Base-by-base conservation (phyloP, 2,329 filamentous ascomycete species). In the Curvularia sp. region DNA sequence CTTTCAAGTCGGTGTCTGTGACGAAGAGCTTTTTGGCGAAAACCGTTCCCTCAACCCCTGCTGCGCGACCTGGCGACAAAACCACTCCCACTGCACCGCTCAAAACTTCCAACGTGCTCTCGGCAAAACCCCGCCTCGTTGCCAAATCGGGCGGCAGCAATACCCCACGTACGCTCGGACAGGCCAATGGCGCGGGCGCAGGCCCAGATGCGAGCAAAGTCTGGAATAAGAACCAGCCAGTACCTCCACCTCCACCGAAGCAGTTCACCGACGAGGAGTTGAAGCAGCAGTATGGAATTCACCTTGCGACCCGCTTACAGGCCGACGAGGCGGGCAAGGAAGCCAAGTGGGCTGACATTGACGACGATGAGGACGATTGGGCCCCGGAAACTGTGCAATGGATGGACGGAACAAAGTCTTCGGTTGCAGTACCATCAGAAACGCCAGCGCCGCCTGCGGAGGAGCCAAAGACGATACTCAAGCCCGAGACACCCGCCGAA, bases 171-270 rank as follows among this genome's bases (percentile, higher is more conserved):
- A 66, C 81, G 24, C 75, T 83, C 55, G 76, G 78, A 54, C 88
- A 87, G 69, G 85, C 86, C 60, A 84, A 85, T 51, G 88, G 88
- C 62, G 70, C 84, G 33, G 82, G 84, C 18, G 73, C 84, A 60
- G 87, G 86, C 26, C 89, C 91, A 13, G 90, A 93, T 75, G 84
- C 86, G 30, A 90, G 82, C 75, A 89, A 85, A 53, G 91, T 96
- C 41, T 96, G 92, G 92, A 96, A 95, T 80, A 93, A 93, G 79
- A 96, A 95, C 75, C 85, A 89, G 81, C 90, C 91, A 89, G 85
- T 83, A 6, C 84, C 88, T 53, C 84, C 85, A 6, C 87, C 89
- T 6, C 90, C 92, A 60, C 88, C 89, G 4, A 92, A 92, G 75
- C 91, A 93, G 55, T 88, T 93, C 58, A 94, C 92, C 4, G 92